Percentiles rank a stretch among this genome's conserved stretches.
Conservation (phyloP, 2,329 filamentous ascomycete species). For the Pezicula rhizophila region DNA sequence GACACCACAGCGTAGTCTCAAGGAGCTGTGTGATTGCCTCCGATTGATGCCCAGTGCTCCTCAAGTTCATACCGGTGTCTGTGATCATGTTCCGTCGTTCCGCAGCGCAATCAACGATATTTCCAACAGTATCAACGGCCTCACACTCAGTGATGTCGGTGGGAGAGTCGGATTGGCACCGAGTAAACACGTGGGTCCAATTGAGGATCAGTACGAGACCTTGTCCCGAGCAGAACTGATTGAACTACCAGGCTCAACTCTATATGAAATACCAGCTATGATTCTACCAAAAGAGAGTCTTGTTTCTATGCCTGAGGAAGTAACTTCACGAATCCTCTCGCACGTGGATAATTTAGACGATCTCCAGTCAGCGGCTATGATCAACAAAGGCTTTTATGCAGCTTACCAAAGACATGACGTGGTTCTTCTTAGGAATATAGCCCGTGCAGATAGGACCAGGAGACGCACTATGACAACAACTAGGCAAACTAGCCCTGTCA, state of each 20-base stretch:
- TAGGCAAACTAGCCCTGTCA: neutral
- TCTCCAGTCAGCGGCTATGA: conserved; percentile 36
- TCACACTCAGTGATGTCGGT: conserved; percentile 43
- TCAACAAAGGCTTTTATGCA: conserved; percentile 37
- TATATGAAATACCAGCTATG: neutral
- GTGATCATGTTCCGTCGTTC: conserved; percentile 44
- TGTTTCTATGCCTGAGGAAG: conserved; percentile 12
- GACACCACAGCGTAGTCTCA: conserved; percentile 34
- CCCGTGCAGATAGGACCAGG: conserved; percentile 16
- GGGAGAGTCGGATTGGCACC: conserved; percentile 44
- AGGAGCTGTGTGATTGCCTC: conserved; percentile 38
- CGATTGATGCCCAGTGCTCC: conserved; percentile 39
- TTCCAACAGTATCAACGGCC: conserved; percentile 42
- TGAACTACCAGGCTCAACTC: neutral
- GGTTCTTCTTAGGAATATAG: conserved; percentile 26
- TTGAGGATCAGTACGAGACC: conserved; percentile 9
- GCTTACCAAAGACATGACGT: conserved; percentile 41
- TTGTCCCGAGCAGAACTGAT: conserved; percentile 2
- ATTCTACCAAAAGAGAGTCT: conserved; percentile 1
- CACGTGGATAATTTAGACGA: conserved; percentile 35
- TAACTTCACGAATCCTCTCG: conserved; percentile 35
- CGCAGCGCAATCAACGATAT: conserved; percentile 42
- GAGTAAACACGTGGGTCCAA: conserved; percentile 29
- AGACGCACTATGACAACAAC: neutral
- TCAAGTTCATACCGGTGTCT: conserved; percentile 36